Conservation (phyloP, 2,329 filamentous ascomycete species). For the Penicillium sp. region DNA sequence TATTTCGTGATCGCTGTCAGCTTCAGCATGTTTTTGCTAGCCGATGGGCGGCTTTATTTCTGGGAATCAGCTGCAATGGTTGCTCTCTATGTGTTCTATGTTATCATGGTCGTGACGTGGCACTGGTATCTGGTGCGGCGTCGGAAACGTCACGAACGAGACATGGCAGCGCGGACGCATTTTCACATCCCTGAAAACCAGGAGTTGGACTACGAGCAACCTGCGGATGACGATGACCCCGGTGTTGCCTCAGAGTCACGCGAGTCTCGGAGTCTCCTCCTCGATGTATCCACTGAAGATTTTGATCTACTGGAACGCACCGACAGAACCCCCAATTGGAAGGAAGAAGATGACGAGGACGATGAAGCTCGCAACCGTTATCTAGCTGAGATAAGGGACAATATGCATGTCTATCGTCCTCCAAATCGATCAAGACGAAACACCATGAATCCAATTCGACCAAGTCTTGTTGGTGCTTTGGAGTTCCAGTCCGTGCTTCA, state of each 20-base stretch:
- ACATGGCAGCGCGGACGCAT: conserved; percentile 74
- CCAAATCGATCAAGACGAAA: conserved; percentile 67
- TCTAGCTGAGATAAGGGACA: conserved; percentile 82
- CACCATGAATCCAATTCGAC: conserved; percentile 82
- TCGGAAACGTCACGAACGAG: conserved; percentile 65
- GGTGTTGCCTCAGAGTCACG: conserved; percentile 50
- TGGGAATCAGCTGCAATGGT: conserved; percentile 96
- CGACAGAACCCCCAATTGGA: conserved; percentile 43
- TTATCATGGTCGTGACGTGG: conserved; percentile 84
- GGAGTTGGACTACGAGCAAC: conserved; percentile 60
- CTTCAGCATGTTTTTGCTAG: conserved; percentile 86
- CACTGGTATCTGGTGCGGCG: conserved; percentile 79
- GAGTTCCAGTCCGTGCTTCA: conserved; percentile 91
- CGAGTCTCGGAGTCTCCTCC: conserved; percentile 49
- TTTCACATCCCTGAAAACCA: conserved; percentile 67
- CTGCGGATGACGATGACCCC: conserved; percentile 60
- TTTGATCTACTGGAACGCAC: conserved; percentile 64
- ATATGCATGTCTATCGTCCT: conserved; percentile 84
- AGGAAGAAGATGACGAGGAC: conserved; percentile 58
- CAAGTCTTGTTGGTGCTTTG: conserved; percentile 88
- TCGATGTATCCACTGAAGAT: conserved; percentile 63
- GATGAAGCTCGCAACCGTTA: conserved; percentile 62
- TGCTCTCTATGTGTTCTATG: conserved; percentile 86
- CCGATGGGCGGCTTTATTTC: conserved; percentile 78
- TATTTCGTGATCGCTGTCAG: conserved; percentile 88